Evolutionary conservation across 345 rosid species (phyloP).

Genomic region (Eucalyptus cloeziana): DNA sequence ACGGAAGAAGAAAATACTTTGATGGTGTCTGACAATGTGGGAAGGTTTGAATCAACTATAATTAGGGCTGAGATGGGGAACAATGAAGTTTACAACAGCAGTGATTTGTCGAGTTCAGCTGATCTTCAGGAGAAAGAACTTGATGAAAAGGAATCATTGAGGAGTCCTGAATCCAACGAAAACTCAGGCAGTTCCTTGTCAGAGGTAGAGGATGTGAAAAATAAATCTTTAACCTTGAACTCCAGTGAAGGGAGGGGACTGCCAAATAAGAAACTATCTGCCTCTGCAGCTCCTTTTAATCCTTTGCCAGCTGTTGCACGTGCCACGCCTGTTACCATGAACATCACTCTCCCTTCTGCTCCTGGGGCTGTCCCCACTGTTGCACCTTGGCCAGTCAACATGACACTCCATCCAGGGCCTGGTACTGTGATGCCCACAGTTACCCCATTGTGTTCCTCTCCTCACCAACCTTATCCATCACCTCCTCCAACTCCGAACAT

Average conservation of each 20-base stretch:
- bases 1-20: slow-evolving; percentile 16
- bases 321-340: slow-evolving; percentile 48
- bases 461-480: slow-evolving; percentile 62
- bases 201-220: slow-evolving; percentile 51
- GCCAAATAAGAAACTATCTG: slow-evolving; percentile 75
- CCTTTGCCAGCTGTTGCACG: slow-evolving; percentile 62
- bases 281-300: slow-evolving; percentile 93
- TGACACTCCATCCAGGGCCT: slow-evolving; percentile 72
- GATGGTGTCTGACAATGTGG: slow-evolving; percentile 10
- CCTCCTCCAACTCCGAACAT: slow-evolving; percentile 84
- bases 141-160: slow-evolving; percentile 14
- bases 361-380: slow-evolving; percentile 43
- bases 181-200: slow-evolving; percentile 4
- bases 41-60: slow-evolving; percentile 15
- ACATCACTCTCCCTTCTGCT: slow-evolving; percentile 39
- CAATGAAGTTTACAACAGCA: slow-evolving; percentile 14
- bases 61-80: slow-evolving; percentile 21
- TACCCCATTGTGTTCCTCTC: slow-evolving; percentile 40
- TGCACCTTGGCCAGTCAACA: slow-evolving; percentile 78
- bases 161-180: slow-evolving; percentile 13
- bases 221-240: slow-evolving; percentile 24
- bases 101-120: slow-evolving; percentile 17
- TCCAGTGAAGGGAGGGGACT: slow-evolving; percentile 32
- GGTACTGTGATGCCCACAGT: slow-evolving; percentile 29
- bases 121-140: slow-evolving; percentile 26